Evolutionary conservation across 768 basidiomycete genomes (phyloP).

Genomic region (Lactarius psammicola): DNA sequence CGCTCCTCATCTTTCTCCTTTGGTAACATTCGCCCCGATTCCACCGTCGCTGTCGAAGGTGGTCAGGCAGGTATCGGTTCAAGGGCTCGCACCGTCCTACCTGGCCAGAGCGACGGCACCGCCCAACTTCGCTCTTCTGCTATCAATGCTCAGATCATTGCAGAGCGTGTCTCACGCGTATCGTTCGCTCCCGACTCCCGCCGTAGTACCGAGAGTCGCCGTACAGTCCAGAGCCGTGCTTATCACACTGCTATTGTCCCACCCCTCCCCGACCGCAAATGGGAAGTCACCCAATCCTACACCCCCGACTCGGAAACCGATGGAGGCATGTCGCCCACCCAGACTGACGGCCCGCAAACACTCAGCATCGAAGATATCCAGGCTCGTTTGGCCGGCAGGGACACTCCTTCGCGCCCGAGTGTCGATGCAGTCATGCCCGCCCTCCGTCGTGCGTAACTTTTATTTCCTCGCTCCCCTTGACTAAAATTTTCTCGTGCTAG

Average conservation of each 20-base stretch:
- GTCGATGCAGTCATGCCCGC: conserved; percentile 68
- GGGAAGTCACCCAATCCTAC: conserved; percentile 27
- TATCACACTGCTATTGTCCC: conserved; percentile 44
- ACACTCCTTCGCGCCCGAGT: conserved; percentile 38
- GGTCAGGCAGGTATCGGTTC: conserved; percentile 44
- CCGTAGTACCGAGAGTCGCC: conserved; percentile 46
- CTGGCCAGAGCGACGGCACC: conserved; percentile 34
- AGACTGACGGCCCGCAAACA: conserved; percentile 42
- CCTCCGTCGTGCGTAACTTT: conserved; percentile 51
- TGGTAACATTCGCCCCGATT: conserved; percentile 49
- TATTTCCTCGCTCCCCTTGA: conserved; percentile 15
- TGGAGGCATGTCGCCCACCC: conserved; percentile 44
- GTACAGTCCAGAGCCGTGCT: conserved; percentile 42
- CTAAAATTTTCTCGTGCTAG: conserved; percentile 36
- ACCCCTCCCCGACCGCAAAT: conserved; percentile 41
- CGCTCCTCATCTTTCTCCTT: conserved; percentile 54
- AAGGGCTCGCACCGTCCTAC: conserved; percentile 32
- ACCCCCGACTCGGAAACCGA: conserved; percentile 14
- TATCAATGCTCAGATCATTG: conserved; percentile 43
- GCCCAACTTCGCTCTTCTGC: conserved; percentile 51
- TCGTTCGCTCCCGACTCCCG: conserved; percentile 67
- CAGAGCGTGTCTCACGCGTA: conserved; percentile 55
- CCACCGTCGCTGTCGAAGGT: conserved; percentile 46
- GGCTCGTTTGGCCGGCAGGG: conserved; percentile 46
- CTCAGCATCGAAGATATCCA: conserved; percentile 63